Conservation (phyloP, 179 eudicot genomes). For the Silene vulgaris region DNA sequence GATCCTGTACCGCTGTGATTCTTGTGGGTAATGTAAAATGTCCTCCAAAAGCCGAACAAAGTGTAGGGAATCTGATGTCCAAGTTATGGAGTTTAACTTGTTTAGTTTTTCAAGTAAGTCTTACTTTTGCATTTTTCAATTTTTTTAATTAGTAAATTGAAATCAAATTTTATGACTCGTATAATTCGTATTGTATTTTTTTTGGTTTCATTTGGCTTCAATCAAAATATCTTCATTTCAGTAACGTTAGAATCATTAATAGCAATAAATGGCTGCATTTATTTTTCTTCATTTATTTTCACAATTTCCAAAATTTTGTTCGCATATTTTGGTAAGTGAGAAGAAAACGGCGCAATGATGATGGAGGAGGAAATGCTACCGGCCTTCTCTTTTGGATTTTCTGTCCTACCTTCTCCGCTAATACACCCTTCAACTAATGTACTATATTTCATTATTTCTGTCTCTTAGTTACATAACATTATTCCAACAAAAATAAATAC, state of each 20-base stretch:
- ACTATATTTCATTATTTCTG: too few relatives aligned
- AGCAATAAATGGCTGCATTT: background rate
- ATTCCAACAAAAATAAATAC: too few relatives aligned
- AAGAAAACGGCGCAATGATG: too few relatives aligned
- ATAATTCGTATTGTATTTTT: background rate
- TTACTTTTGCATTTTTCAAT: background rate
- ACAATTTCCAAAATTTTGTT: background rate
- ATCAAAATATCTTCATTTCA: background rate
- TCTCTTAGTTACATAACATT: too few relatives aligned
- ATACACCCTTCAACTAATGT: too few relatives aligned
- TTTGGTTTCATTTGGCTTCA: background rate
- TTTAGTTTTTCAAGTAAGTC: background rate
- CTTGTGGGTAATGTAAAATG: constrained; percentile 13
- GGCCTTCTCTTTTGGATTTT: too few relatives aligned
- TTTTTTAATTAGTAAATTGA: constrained; percentile 19
- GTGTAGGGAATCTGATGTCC: constrained; percentile 16
- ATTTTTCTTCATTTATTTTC: background rate
- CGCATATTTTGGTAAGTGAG: too few relatives aligned
- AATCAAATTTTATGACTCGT: constrained; percentile 6
- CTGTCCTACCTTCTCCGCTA: too few relatives aligned
- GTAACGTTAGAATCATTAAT: background rate
- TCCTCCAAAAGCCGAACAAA: constrained; percentile 9
- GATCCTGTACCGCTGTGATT: background rate
- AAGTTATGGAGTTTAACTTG: background rate
- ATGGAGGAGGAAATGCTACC: too few relatives aligned